Conservation (phyloP, 2,329 filamentous ascomycete species). For the Aureobasidium sp. region DNA sequence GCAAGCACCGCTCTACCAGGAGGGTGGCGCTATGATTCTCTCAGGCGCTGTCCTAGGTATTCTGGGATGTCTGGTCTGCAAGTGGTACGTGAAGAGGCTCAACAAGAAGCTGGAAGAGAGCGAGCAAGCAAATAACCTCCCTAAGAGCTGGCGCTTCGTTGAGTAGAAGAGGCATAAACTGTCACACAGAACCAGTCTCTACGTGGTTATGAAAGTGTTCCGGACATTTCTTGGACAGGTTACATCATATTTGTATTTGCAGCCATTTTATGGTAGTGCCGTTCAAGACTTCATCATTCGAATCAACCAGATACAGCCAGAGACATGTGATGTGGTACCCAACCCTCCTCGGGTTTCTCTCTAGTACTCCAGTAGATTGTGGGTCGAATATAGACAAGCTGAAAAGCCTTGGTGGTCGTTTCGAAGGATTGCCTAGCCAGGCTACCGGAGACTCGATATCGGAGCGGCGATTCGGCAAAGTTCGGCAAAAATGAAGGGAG, state of each 20-base stretch:
- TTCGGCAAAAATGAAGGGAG: neutral
- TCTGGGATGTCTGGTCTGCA: neutral
- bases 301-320: no score
- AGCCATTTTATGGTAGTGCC: no score
- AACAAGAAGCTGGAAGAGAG: neutral
- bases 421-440: neutral
- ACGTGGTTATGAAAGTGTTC: neutral
- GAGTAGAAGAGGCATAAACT: neutral
- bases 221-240: neutral
- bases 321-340: no score
- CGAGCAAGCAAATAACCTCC: neutral
- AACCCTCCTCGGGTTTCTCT: no score
- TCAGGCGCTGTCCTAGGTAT: neutral
- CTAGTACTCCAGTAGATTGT: no score
- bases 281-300: no score
- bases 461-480: neutral
- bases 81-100: neutral
- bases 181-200: neutral
- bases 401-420: no score
- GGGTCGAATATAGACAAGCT: no score
- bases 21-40: neutral
- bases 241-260: no score
- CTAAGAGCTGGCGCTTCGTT: neutral
- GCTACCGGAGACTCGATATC: no score
- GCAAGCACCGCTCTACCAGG: neutral